phyloP scores from a whole-genome alignment of 495 filamentous ascomycete species.

The Usnea hakonensis region DNA sequence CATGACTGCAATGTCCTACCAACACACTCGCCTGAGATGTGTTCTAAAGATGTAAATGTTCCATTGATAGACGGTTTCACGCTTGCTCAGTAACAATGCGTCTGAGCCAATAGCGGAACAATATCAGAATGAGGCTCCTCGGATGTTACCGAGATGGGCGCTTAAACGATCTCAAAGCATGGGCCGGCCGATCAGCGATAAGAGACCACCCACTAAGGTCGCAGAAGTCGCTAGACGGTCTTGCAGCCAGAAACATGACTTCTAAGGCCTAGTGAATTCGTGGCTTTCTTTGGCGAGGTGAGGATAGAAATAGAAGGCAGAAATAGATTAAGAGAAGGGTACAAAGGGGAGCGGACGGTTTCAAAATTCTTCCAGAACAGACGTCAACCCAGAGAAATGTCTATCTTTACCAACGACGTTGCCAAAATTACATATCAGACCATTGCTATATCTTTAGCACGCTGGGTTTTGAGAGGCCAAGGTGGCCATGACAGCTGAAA shows the following conservation, averaged over 20 bases:
- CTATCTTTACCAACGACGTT: background rate
- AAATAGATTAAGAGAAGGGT: no score
- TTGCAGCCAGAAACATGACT: background rate
- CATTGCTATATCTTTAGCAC: background rate
- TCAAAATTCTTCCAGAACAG: background rate
- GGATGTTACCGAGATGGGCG: conserved; percentile 21
- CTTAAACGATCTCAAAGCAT: conserved; percentile 16
- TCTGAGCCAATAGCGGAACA: conserved; percentile 21
- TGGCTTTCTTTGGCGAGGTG: background rate
- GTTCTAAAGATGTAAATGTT: conserved; percentile 23
- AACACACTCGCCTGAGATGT: conserved; percentile 4
- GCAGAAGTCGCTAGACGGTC: conserved; percentile 3
- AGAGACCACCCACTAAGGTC: conserved; percentile 9
- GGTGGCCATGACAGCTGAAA: background rate
- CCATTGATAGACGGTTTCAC: conserved; percentile 18
- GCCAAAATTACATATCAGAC: background rate
- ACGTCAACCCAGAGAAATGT: conserved; percentile 3
- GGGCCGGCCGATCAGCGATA: conserved; percentile 4
- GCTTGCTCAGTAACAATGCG: conserved; percentile 1
- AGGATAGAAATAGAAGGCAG: conserved; percentile 13
- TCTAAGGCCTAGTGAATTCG: background rate
- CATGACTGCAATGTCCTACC: background rate
- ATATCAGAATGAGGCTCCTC: conserved; percentile 24
- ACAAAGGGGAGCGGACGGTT: conserved; percentile 7
- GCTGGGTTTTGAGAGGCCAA: background rate